Evolutionary conservation across 2,329 filamentous ascomycete species (phyloP).

Genomic region (Sarocladiaceae sp.): DNA sequence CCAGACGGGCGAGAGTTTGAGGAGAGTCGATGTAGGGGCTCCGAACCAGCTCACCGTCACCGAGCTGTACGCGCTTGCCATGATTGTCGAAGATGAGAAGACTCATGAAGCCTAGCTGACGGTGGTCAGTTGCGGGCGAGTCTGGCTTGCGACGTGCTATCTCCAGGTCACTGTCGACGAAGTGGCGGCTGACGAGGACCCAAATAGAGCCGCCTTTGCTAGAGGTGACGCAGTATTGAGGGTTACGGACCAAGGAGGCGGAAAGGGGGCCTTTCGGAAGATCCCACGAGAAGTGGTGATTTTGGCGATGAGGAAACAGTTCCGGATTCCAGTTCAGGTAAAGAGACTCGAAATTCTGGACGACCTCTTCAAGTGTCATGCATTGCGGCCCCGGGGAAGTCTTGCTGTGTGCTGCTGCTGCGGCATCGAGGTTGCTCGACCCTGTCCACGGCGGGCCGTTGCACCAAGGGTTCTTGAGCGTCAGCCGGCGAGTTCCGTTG

Average conservation of each 20-base stretch:
- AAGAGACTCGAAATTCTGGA: constrained; percentile 89
- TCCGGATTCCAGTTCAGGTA: constrained; percentile 97
- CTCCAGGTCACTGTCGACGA: constrained; percentile 60
- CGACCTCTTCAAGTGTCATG: constrained; percentile 73
- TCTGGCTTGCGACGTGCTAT: constrained; percentile 38
- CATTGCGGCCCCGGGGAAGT: not conserved
- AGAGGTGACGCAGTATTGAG: constrained; percentile 65
- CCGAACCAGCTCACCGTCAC: constrained; percentile 63
- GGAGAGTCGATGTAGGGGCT: constrained; percentile 91
- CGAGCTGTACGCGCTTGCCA: constrained; percentile 67
- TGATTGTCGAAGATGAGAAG: constrained; percentile 70
- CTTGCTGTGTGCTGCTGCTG: not conserved
- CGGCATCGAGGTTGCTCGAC: not conserved
- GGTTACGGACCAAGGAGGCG: constrained; percentile 56
- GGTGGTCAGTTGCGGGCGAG: constrained; percentile 32
- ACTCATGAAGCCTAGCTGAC: constrained; percentile 74
- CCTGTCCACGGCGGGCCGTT: constrained; percentile 70
- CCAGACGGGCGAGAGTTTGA: constrained; percentile 75
- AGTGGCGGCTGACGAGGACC: constrained; percentile 83
- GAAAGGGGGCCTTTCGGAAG: constrained; percentile 43
- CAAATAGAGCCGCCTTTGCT: constrained; percentile 60
- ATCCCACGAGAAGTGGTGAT: constrained; percentile 86
- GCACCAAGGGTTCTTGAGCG: constrained; percentile 96
- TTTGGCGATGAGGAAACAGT: constrained; percentile 73
- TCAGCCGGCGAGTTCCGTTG: constrained; percentile 57